Evolutionary conservation across 2,329 filamentous ascomycete genomes (phyloP), one percentile per base, ranked within the genome.

Genomic region (Curvularia eragrostidis): DNA sequence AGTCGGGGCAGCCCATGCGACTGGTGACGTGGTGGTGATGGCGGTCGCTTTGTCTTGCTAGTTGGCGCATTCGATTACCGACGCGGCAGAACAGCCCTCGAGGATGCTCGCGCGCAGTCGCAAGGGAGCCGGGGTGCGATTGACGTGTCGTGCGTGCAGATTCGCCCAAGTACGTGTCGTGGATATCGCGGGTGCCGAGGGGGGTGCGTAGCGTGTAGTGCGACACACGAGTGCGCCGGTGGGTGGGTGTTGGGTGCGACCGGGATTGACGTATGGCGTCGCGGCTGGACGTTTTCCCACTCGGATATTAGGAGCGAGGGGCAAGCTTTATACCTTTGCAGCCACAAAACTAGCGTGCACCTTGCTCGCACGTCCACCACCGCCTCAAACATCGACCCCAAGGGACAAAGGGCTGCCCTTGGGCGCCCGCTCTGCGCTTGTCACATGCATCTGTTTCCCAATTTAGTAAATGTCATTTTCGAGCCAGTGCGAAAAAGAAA

Each of bases 21-120:
- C 56, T 58, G 48, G 59, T 51, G 57, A 47, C 30, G 58, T 59
- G 28, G 53, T 58, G 55, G 54, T 58, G 60, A 56, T 56, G 61
- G 63, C 51, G 58, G 66, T 59, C 65, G 71, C 69, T 69, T 71
- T 62, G 71, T 67, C 62, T 48, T 61, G 44, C 56, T 47, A 61
- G 53, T 62, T 52, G 68, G 71, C 73, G 72, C 74, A 75, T 75
- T 67, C 73, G 72, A 68, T 49, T 49, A 59, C 64, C 42, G 30
- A 52, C 52, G 60, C 55, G 66, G 58, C 39, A 48, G 55, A 39
- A 36, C 28, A 34, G 52, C 52, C 36, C 36, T 53, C 39, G 36
- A 28, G 26, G 3, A 15, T 30, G 49, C 39, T 24, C 30, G 42
- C 34, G 47, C 46, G 47, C 39, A 12, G 43, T 34, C 43, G 54